Percentiles rank a stretch among this genome's conserved stretches.
These are phyloP conservation scores for Colletotrichum lindemuthianum DNA, from an alignment of 2,329 filamentous ascomycete genomes.

Conservation along the genomic window DNA sequence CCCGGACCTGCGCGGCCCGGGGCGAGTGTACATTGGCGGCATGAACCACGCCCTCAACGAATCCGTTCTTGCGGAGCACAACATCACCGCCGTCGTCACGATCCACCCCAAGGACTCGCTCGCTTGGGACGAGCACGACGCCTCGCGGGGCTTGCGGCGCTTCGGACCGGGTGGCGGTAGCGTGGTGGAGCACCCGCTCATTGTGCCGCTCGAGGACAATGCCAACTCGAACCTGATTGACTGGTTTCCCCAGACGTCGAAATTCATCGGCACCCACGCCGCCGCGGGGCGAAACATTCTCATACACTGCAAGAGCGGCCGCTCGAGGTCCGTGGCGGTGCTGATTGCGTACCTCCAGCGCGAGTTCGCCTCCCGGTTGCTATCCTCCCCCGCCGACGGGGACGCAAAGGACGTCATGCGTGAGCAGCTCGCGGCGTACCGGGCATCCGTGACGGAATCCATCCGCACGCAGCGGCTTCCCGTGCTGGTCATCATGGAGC, in stretches of 20 bases:
- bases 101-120: slow-evolving; percentile 21
- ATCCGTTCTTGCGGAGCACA: neutral
- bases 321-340: slow-evolving; percentile 18
- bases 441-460: slow-evolving; percentile 5
- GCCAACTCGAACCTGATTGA: slow-evolving; percentile 26
- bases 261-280: slow-evolving; percentile 2
- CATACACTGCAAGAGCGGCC: slow-evolving; percentile 20
- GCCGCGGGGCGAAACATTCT: slow-evolving; percentile 11
- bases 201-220: slow-evolving; percentile 24
- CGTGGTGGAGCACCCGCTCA: slow-evolving; percentile 14
- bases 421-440: neutral
- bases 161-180: slow-evolving; percentile 1
- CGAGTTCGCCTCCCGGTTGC: neutral
- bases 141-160: neutral
- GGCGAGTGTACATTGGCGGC: slow-evolving; percentile 17
- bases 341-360: slow-evolving; percentile 20
- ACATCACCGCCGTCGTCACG: slow-evolving; percentile 11
- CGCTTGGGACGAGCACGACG: slow-evolving; percentile 14
- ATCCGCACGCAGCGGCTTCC: slow-evolving; percentile 9
- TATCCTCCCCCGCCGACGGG: neutral
- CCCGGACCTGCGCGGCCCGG: slow-evolving; percentile 6
- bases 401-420: neutral
- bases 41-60: slow-evolving; percentile 26
- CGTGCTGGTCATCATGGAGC: slow-evolving; percentile 24
- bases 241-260: slow-evolving; percentile 10